Evolutionary conservation across 176 grass and related monocot genomes (phyloP).

Genomic region (Puccinellia tenuiflora): DNA sequence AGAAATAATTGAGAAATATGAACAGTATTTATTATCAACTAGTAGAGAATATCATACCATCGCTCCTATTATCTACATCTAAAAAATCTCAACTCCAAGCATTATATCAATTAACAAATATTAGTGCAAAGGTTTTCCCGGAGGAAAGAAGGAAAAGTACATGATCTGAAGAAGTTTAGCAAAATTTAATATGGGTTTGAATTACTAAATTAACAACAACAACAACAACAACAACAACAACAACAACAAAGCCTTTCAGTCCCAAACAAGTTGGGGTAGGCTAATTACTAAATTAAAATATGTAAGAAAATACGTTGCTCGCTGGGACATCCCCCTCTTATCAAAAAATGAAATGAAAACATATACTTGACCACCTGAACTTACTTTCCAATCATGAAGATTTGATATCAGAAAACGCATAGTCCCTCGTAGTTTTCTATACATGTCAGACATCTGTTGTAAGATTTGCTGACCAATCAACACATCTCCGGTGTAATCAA

Average conservation of each 20-base stretch:
- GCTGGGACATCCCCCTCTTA: not conserved
- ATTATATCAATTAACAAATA: not conserved
- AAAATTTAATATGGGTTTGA: not conserved
- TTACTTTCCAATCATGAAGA: conserved; percentile 97
- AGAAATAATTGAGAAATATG: not conserved
- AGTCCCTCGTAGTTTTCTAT: conserved; percentile 87
- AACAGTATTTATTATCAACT: not conserved
- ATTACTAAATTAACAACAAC: conserved; percentile 6
- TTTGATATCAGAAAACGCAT: conserved; percentile 92
- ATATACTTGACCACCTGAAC: conserved; percentile 13
- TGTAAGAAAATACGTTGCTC: not conserved
- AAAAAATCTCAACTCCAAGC: conserved; percentile 9
- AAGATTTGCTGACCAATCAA: conserved; percentile 77
- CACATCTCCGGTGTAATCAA: conserved; percentile 89
- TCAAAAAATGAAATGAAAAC: conserved; percentile 16
- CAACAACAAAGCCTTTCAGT: too few relatives aligned
- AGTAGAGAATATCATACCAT: not conserved
- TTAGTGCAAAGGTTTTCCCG: not conserved
- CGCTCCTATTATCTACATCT: not conserved
- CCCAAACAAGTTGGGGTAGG: too few relatives aligned
- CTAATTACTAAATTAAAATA: conserved; percentile 4
- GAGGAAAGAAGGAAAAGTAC: not conserved
- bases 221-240: too few relatives aligned
- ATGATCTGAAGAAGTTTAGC: not conserved
- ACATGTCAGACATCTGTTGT: conserved; percentile 94